Evolutionary conservation across 805 yeast genomes (phyloP).

Genomic region (Tetrapisispora arboricola): DNA sequence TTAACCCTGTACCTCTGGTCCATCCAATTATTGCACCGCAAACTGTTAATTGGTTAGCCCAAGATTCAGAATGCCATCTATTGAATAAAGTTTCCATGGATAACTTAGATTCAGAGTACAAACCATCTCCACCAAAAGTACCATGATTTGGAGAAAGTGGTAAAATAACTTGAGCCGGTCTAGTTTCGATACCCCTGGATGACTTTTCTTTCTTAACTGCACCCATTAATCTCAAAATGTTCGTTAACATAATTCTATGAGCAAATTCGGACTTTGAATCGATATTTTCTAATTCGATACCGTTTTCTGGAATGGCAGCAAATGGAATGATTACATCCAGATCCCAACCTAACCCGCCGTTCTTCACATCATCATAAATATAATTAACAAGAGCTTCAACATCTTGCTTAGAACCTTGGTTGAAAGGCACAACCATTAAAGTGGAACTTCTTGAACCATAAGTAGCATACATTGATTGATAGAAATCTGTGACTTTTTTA

Average conservation of each 20-base stretch:
- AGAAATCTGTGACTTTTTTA: constrained; percentile 87
- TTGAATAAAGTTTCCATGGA: constrained; percentile 93
- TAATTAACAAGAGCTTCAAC: constrained; percentile 75
- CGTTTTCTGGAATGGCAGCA: constrained; percentile 98
- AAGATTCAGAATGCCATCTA: constrained; percentile 97
- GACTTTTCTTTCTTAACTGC: constrained; percentile 76
- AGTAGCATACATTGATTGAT: constrained; percentile 86
- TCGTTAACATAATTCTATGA: constrained; percentile 96
- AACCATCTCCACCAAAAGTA: constrained; percentile 96
- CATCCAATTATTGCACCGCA: constrained; percentile 99
- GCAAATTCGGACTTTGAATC: constrained; percentile 96
- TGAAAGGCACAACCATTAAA: constrained; percentile 94
- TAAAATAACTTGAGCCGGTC: constrained; percentile 95
- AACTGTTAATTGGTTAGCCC: constrained; percentile 88
- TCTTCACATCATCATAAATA: constrained; percentile 73
- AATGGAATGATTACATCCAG: constrained; percentile 93
- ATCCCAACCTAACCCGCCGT: constrained; percentile 96
- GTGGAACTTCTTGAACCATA: constrained; percentile 89
- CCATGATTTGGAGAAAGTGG: constrained; percentile 99
- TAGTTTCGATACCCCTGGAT: constrained; percentile 68
- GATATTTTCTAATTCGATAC: constrained; percentile 85
- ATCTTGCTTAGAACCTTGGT: constrained; percentile 95
- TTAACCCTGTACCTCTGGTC: constrained; percentile 99
- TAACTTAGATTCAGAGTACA: constrained; percentile 94
- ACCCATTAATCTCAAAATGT: constrained; percentile 86